Evolutionary conservation across 768 basidiomycete species (phyloP).

Genomic region (Boletus rubropictus): DNA sequence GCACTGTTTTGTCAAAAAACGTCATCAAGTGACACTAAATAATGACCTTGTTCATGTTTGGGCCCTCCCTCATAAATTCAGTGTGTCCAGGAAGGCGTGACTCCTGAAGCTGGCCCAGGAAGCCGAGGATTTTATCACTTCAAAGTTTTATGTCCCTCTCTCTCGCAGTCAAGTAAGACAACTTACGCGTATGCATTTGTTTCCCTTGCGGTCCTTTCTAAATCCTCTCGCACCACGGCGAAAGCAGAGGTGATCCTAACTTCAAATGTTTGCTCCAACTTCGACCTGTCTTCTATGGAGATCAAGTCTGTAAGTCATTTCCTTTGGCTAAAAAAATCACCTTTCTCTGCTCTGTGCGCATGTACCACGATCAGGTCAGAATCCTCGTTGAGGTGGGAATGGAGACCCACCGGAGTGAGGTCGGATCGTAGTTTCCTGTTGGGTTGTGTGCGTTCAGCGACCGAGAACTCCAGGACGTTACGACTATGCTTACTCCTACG

Average conservation of each 20-base stretch:
- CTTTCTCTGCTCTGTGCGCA: constrained; percentile 10
- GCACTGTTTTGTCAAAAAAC: constrained; percentile 6
- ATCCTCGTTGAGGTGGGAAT: not conserved
- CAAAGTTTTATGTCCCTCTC: not conserved
- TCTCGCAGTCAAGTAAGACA: not conserved
- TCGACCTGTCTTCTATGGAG: constrained; percentile 7
- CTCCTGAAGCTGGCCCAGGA: constrained; percentile 22
- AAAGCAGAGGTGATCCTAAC: constrained; percentile 16
- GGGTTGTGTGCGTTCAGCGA: not conserved
- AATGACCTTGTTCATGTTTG: constrained; percentile 15
- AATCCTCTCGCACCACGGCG: constrained; percentile 7
- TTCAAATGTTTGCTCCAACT: constrained; percentile 21
- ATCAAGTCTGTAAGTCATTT: not conserved
- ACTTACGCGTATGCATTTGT: constrained; percentile 27
- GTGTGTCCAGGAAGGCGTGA: constrained; percentile 13
- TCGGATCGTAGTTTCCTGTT: constrained; percentile 9
- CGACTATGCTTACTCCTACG: constrained; percentile 10
- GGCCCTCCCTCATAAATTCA: constrained; percentile 2
- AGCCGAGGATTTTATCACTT: constrained; percentile 19
- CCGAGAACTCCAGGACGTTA: not conserved
- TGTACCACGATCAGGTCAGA: not conserved
- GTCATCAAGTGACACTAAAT: not conserved
- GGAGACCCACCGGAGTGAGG: constrained; percentile 12
- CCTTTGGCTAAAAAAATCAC: constrained; percentile 1
- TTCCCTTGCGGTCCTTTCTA: constrained; percentile 17